Conservation (phyloP, 345 rosid genomes). For the Cardiospermum halicacabum region DNA sequence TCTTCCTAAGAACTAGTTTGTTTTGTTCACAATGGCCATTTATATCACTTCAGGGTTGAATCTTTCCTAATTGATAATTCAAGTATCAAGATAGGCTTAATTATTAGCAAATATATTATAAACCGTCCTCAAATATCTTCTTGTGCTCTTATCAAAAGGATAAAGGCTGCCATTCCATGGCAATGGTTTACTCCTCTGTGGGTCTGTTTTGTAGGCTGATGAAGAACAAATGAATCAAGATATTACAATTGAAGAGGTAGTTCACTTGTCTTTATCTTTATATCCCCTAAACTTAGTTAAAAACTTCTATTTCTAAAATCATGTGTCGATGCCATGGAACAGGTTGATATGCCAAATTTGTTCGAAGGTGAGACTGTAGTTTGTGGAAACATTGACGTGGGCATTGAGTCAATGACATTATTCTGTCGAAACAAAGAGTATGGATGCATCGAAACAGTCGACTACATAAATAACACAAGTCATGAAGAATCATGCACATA, state of each 20-base stretch:
- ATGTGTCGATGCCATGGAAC: slow-evolving; percentile 13
- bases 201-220: slow-evolving; percentile 17
- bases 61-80: not conserved
- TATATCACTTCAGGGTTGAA: not conserved
- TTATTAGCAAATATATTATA: not conserved
- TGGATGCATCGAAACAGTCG: slow-evolving; percentile 37
- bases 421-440: slow-evolving; percentile 31
- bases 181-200: not conserved
- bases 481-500: slow-evolving; percentile 36
- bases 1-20: too few species aligned
- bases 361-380: slow-evolving; percentile 6
- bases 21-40: not conserved
- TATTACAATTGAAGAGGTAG: slow-evolving; percentile 22
- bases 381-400: slow-evolving; percentile 33
- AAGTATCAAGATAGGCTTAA: not conserved
- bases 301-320: not conserved
- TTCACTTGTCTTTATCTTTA: not conserved
- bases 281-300: not conserved
- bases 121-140: not conserved
- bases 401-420: slow-evolving; percentile 31
- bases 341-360: slow-evolving; percentile 19
- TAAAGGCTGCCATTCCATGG: slow-evolving; percentile 1
- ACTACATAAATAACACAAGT: slow-evolving; percentile 17
- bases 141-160: not conserved
- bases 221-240: slow-evolving; percentile 15